A percentile compares a stretch with the other conserved stretches of the same genome.
phyloP scores from a whole-genome alignment of 202 grass and related monocot species.

The Eragrostis tef region DNA sequence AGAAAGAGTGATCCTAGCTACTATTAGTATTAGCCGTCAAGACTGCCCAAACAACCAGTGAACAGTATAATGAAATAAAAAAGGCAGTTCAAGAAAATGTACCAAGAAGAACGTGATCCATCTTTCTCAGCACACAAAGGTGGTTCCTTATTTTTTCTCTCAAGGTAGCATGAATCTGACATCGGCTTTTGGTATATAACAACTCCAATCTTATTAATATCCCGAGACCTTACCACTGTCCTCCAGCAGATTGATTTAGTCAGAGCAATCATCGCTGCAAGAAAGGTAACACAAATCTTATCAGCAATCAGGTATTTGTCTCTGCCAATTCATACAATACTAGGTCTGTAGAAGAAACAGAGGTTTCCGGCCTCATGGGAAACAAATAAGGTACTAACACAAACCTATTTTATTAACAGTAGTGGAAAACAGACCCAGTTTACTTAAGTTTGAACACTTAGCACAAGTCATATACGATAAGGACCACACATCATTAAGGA shows the following conservation, averaged over 20 bases:
- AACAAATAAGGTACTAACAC: neutral
- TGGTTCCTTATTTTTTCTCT: conserved; percentile 59
- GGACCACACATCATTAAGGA: neutral
- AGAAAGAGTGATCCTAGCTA: conserved; percentile 26
- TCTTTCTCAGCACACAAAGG: conserved; percentile 61
- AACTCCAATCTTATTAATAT: conserved; percentile 76
- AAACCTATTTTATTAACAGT: conserved; percentile 21
- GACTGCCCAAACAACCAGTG: conserved; percentile 10
- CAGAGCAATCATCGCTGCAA: conserved; percentile 81
- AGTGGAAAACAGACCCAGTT: conserved; percentile 8
- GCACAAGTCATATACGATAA: conserved; percentile 11
- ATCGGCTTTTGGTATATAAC: conserved; percentile 89
- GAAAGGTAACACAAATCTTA: conserved; percentile 25
- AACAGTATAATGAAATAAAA: conserved; percentile 30
- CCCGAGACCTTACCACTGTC: conserved; percentile 64
- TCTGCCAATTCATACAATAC: conserved; percentile 19
- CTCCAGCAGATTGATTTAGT: conserved; percentile 89
- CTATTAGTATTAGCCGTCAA: neutral
- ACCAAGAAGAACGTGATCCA: conserved; percentile 61
- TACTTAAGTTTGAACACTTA: neutral
- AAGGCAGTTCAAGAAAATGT: conserved; percentile 38
- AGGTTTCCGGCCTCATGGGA: neutral
- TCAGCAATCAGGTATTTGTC: conserved; percentile 38
- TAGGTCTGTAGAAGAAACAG: conserved; percentile 35
- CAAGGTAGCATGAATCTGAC: conserved; percentile 75